Base-by-base conservation (phyloP, 1,284 basidiomycete genomes). In the Cerrena zonata region DNA sequence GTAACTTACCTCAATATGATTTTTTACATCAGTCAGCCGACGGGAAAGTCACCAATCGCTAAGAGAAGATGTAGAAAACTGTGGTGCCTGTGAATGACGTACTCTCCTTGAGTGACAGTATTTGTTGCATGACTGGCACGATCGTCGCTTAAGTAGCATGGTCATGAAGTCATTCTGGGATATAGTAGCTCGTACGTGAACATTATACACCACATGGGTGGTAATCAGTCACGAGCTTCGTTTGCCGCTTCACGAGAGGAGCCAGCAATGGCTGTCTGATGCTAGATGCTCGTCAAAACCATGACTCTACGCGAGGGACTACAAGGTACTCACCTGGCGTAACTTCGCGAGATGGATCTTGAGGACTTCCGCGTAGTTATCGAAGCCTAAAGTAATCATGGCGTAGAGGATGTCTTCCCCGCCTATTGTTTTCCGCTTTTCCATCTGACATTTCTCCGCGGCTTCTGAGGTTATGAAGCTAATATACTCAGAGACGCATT, bases 401-500 rank as follows among this genome's bases (percentile, higher is more conserved):
- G 93, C 91, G 60, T 91, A 89, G 48, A 95, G 69, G 44, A 95
- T 90, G 64, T 94, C 91, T 72, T 90, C 91, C 18, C 93, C 93
- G 18, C 91, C 93, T 47, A 96, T 92, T 40, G 86, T 89, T 70
- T 89, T 89, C 51, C 86, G 74, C 67, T 94, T 94, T 70, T 94
- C 91, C 55, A 88, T 75, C 61, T 86, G 82, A 59, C 91, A 92
- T 60, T 90, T 89, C 69, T 94, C 91, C 19, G 86, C 86, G 2
- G 91, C 91, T 65, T 94, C 91, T 34, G 84, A 86, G 25, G 91
- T 94, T 67, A 97, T 91, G 74, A 96, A 97, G 60, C 84, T 86
- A 67, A 97, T 96, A 71, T 95, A 94, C 73, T 97, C 94, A 38
- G 89, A 93, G 46, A 95, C 91, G 69, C 92, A 95, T 69, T 95